Conservation (phyloP, 192 early-diverging fungal genomes). For the Linnemannia schmuckeri region DNA sequence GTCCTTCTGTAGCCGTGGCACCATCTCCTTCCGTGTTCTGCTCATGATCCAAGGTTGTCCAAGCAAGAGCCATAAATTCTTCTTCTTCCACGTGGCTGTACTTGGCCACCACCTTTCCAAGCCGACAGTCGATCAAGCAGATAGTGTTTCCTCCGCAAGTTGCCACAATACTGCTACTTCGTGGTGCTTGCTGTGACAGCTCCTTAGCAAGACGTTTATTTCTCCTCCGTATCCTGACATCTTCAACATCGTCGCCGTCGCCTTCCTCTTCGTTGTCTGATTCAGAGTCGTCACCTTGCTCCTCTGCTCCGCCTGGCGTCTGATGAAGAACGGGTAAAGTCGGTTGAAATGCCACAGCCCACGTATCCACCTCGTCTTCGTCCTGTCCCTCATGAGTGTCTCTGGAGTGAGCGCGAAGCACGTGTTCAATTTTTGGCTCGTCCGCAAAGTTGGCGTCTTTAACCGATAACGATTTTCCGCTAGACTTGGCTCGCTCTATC, state of each 20-base stretch:
- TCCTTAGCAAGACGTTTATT: slow-evolving; percentile 1
- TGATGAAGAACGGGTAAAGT: slow-evolving; percentile 17
- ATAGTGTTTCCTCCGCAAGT: slow-evolving; percentile 60
- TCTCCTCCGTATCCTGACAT: neutral
- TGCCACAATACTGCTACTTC: slow-evolving; percentile 53
- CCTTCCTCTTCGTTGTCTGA: neutral
- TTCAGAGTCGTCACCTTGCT: neutral
- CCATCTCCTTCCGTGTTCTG: neutral
- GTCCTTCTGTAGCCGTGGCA: neutral
- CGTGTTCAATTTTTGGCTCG: slow-evolving; percentile 18
- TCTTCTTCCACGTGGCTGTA: slow-evolving; percentile 66
- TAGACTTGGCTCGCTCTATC: neutral
- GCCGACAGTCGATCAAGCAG: slow-evolving; percentile 58
- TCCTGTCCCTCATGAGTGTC: slow-evolving; percentile 50
- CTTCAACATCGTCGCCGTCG: slow-evolving; percentile 6
- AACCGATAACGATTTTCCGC: neutral
- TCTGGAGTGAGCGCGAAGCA: slow-evolving; percentile 48
- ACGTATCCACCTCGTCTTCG: slow-evolving; percentile 47
- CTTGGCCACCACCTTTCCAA: slow-evolving; percentile 58
- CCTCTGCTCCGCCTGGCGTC: neutral
- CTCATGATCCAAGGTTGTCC: slow-evolving; percentile 57
- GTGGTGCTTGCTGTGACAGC: neutral
- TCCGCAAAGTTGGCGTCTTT: neutral
- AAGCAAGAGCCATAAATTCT: slow-evolving; percentile 62
- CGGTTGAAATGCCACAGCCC: slow-evolving; percentile 62